Evolutionary conservation across 2,329 filamentous ascomycete genomes (phyloP), one percentile per base, ranked within the genome.

Genomic region (Pyricularia sp.): DNA sequence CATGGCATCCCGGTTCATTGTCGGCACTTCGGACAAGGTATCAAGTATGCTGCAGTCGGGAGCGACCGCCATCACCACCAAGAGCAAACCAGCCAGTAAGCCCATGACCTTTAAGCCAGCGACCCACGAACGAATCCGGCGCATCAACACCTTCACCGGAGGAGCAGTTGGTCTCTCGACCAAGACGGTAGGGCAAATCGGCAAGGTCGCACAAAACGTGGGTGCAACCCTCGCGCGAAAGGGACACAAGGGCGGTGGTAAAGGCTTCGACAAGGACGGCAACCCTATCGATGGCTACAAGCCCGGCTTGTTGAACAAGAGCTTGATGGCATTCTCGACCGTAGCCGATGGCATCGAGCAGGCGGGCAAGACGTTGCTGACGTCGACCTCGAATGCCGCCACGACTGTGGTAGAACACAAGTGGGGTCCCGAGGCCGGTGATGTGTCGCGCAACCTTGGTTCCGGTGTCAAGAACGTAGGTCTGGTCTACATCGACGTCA

Each of bases 381-480:
- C 86, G 4, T 89, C 90, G 11, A 88, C 90, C 2, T 90, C 92
- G 3, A 84, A 85, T 1, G 93, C 94, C n/a, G 91, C 94, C 28
- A 93, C 88, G 50, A 92, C 90, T 0, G 90, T 97, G 67, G 92
- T 98, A 3, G 86, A 89, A n/a, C 95, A 98, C 79, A 90, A 88
- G 71, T 99, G 94, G 82, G 95, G 95, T 4, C 76, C 86, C 1
- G 93, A 99, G 79, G 95, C 95, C 0, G 92, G 93, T 20, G 85
- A 89, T 50, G 83, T 98, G 20, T 90, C 93, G 1, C 84, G 85
- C 61, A 85, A 92, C 68, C 79, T 99, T 25, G 92, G 93, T 0
- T 90, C 92, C 5, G 94, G 94, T 28, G 89, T 97, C 75, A 97
- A 95, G 84, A 99, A 98, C 73, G 95, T 98, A 9, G 95, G 94